phyloP scores from a whole-genome alignment of 208 protist genomes.

The Crithidia thermophila region DNA sequence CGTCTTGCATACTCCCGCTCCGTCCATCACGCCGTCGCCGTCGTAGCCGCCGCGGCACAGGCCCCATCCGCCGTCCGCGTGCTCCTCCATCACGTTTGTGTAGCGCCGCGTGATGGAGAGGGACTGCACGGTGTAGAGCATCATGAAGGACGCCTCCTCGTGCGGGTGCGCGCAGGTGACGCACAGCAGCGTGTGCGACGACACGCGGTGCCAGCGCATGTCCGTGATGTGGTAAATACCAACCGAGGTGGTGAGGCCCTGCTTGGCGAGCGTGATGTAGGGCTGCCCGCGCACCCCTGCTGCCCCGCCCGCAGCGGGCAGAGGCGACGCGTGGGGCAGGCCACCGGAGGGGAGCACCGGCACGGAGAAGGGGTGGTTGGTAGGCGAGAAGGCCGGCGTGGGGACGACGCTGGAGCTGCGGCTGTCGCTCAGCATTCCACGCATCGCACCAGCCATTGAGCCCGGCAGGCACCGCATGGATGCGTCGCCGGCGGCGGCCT shows the following conservation, averaged over 20 bases:
- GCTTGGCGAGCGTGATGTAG: slow-evolving; percentile 37
- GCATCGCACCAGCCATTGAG: slow-evolving; percentile 4
- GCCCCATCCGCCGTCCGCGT: slow-evolving; percentile 24
- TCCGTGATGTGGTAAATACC: slow-evolving; percentile 49
- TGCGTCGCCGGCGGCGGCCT: background rate
- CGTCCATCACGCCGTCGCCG: slow-evolving; percentile 3
- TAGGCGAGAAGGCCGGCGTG: slow-evolving; percentile 37
- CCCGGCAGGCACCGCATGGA: background rate
- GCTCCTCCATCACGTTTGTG: slow-evolving; percentile 44
- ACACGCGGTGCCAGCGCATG: slow-evolving; percentile 70
- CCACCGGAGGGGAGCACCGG: background rate
- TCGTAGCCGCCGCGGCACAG: slow-evolving; percentile 24
- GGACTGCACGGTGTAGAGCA: slow-evolving; percentile 74
- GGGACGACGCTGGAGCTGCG: slow-evolving; percentile 21
- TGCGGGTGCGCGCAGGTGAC: slow-evolving; percentile 62
- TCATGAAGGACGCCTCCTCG: slow-evolving; percentile 40
- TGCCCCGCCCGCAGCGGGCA: background rate
- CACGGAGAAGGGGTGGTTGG: slow-evolving; percentile 11
- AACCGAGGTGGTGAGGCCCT: slow-evolving; percentile 58
- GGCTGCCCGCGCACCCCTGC: background rate
- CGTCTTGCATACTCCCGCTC: background rate
- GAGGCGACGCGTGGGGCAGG: background rate
- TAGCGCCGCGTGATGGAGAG: slow-evolving; percentile 37
- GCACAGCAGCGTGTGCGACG: slow-evolving; percentile 70
- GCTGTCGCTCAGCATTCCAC: slow-evolving; percentile 13